phyloP scores from a whole-genome alignment of 345 rosid genomes.

The Dipteronia dyeriana region DNA sequence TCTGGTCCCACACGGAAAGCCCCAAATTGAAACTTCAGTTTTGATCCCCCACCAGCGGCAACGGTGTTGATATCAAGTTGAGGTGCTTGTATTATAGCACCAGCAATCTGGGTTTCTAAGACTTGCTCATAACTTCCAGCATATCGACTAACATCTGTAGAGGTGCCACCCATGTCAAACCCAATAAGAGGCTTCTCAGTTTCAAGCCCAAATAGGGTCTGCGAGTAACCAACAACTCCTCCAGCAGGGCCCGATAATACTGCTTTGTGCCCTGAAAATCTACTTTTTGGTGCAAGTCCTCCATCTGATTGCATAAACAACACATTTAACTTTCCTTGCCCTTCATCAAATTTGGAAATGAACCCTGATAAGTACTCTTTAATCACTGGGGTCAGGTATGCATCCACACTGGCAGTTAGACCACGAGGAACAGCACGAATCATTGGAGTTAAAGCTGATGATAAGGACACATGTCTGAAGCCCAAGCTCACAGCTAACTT shows the following conservation, averaged over 20 bases:
- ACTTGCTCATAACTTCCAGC: conserved; percentile 97
- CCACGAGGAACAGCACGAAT: conserved; percentile 99
- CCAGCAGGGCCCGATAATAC: conserved; percentile 98
- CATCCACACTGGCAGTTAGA: conserved; percentile 93
- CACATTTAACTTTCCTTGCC: conserved; percentile 74
- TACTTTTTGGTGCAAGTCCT: conserved; percentile 89
- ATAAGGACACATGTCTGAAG: conserved; percentile 85
- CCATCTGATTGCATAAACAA: conserved; percentile 98
- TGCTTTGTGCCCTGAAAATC: conserved; percentile 97
- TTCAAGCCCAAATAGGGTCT: conserved; percentile 86
- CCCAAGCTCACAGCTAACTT: conserved; percentile 80
- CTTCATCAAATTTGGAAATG: conserved; percentile 83
- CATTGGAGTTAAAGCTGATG: conserved; percentile 95
- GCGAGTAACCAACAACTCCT: conserved; percentile 97
- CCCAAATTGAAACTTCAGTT: conserved; percentile 87
- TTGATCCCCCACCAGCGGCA: conserved; percentile 99
- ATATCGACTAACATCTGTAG: conserved; percentile 95
- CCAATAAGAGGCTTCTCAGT: conserved; percentile 94
- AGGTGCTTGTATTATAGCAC: conserved; percentile 95
- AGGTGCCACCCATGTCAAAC: conserved; percentile 99
- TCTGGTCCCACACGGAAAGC: conserved; percentile 94
- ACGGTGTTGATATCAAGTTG: conserved; percentile 97
- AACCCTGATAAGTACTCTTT: conserved; percentile 91
- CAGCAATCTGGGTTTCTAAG: conserved; percentile 97
- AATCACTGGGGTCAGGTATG: conserved; percentile 89